These are phyloP conservation scores for Trichosporon sp. DNA, from an alignment of 1,284 basidiomycete species.

Conservation along the genomic window DNA sequence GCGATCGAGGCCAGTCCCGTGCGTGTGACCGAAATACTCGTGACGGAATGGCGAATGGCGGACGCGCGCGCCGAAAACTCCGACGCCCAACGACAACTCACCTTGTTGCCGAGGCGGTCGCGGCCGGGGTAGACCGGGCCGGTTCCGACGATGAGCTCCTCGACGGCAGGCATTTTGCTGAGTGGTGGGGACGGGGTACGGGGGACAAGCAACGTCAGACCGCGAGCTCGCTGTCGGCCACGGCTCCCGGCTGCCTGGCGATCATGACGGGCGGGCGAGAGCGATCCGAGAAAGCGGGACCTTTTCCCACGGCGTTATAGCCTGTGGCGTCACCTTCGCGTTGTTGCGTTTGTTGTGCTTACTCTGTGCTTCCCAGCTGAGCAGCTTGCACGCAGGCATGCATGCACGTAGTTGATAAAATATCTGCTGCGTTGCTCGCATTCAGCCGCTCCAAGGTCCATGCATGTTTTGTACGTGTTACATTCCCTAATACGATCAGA, in stretches of 20 bases:
- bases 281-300: background rate
- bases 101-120: conserved; percentile 35
- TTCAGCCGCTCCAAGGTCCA: background rate
- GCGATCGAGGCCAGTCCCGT: background rate
- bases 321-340: background rate
- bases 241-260: background rate
- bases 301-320: conserved; percentile 5
- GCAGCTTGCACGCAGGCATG: background rate
- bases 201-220: background rate
- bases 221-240: background rate
- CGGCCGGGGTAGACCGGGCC: conserved; percentile 30
- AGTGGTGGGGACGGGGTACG: background rate
- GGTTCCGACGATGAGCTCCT: background rate
- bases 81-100: conserved; percentile 10
- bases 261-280: background rate
- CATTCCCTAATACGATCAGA: no score
- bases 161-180: conserved; percentile 1
- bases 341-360: background rate
- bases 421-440: background rate
- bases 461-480: background rate
- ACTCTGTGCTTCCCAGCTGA: background rate
- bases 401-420: background rate
- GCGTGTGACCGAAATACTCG: background rate
- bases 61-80: background rate
- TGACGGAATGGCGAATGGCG: background rate